phyloP scores from a whole-genome alignment of 805 yeast genomes.

The Lipomyces sp. region DNA sequence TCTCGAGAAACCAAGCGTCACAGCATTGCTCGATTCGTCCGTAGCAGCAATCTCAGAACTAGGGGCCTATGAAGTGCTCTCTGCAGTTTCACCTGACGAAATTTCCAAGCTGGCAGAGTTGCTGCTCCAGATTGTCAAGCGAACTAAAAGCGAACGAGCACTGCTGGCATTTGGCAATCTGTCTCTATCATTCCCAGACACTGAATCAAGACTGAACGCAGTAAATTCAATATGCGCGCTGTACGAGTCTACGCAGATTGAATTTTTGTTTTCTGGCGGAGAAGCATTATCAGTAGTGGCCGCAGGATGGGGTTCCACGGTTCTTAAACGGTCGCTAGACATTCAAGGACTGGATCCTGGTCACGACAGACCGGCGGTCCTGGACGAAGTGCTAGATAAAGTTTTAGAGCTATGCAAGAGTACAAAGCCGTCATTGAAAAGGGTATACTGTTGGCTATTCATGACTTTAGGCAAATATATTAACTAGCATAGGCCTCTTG shows the following conservation, averaged over 20 bases:
- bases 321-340: constrained; percentile 59
- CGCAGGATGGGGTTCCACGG: constrained; percentile 74
- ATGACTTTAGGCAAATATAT: not conserved
- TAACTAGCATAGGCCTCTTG: constrained; percentile 55
- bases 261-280: constrained; percentile 75
- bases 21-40: constrained; percentile 21
- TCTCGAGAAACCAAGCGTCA: constrained; percentile 13
- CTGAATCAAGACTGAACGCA: constrained; percentile 40
- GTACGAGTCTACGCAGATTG: constrained; percentile 71
- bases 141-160: constrained; percentile 60
- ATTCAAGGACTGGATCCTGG: constrained; percentile 44
- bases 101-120: constrained; percentile 20
- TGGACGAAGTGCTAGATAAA: constrained; percentile 50
- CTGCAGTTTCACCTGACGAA: constrained; percentile 29
- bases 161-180: constrained; percentile 61
- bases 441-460: constrained; percentile 33
- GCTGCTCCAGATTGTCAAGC: constrained; percentile 46
- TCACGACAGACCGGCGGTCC: constrained; percentile 35
- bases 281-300: constrained; percentile 78
- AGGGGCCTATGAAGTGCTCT: constrained; percentile 49
- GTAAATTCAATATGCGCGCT: constrained; percentile 59
- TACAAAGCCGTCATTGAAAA: constrained; percentile 75
- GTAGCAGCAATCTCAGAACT: constrained; percentile 46
- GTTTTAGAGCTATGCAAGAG: constrained; percentile 60
- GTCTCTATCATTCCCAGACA: constrained; percentile 48